phyloP scores from a whole-genome alignment of 495 filamentous ascomycete genomes.

The Aspergillus wentii region DNA sequence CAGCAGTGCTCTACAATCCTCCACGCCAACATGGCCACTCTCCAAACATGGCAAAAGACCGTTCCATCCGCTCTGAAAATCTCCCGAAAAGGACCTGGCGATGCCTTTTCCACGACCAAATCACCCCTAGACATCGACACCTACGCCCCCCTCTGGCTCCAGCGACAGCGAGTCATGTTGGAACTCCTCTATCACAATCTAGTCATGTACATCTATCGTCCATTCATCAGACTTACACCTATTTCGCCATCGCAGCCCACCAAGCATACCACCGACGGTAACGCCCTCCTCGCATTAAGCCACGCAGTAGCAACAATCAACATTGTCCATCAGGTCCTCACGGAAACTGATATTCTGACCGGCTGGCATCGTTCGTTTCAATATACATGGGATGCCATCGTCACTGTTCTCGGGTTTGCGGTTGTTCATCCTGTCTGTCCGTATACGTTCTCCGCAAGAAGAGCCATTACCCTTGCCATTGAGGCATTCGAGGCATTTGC shows the following conservation, averaged over 20 bases:
- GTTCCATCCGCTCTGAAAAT: constrained; percentile 37
- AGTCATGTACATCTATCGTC: constrained; percentile 17
- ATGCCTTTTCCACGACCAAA: constrained; percentile 38
- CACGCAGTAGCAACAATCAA: constrained; percentile 44
- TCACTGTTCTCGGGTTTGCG: constrained; percentile 44
- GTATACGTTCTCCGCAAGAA: constrained; percentile 24
- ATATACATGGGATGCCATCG: constrained; percentile 46
- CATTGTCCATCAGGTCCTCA: constrained; percentile 44
- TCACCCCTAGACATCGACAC: constrained; percentile 31
- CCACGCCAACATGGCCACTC: too few species aligned
- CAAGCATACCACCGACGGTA: too few species aligned
- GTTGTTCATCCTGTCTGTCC: constrained; percentile 34
- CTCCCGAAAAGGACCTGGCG: constrained; percentile 23
- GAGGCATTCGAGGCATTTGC: too few species aligned
- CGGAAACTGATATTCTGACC: constrained; percentile 35
- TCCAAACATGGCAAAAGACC: constrained; percentile 25
- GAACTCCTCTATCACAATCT: constrained; percentile 27
- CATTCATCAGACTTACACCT: constrained; percentile 17
- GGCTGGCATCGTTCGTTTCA: constrained; percentile 45
- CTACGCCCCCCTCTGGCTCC: constrained; percentile 27
- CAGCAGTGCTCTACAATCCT: too few species aligned
- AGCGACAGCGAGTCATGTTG: constrained; percentile 24
- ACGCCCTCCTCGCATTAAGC: constrained; percentile 27
- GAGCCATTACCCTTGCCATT: constrained; percentile 30
- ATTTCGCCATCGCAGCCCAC: too few species aligned